These are phyloP conservation scores for Akanthomyces dipterigenus DNA, from an alignment of 2,329 filamentous ascomycete species.

Conservation along the genomic window DNA sequence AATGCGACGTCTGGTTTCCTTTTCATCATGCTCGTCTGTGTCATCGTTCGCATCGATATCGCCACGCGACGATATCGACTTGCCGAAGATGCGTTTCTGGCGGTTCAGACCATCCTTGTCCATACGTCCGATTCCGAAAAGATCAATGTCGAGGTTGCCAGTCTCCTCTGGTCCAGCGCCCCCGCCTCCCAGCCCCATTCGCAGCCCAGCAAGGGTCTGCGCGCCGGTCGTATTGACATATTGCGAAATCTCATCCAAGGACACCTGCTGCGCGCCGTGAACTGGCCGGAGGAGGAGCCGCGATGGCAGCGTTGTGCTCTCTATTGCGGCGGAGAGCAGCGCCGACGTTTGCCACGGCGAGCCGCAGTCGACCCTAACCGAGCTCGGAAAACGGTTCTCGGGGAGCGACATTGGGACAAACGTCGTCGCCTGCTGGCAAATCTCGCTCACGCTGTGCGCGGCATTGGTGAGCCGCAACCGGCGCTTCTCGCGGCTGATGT, in stretches of 20 bases:
- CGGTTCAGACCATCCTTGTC: conserved; percentile 5
- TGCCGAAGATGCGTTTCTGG: conserved; percentile 14
- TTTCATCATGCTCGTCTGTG: conserved; percentile 8
- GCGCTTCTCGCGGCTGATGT: conserved; percentile 44
- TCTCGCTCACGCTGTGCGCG: conserved; percentile 62
- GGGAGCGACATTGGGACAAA: conserved; percentile 68
- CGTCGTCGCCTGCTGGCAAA: conserved; percentile 66
- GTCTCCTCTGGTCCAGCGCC: conserved; percentile 23
- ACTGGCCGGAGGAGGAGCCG: conserved; percentile 46
- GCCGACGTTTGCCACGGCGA: conserved; percentile 79
- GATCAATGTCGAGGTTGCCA: conserved; percentile 24
- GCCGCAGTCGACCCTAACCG: conserved; percentile 51
- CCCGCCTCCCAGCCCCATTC: conserved; percentile 50
- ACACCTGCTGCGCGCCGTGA: conserved; percentile 33
- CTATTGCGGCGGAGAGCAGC: conserved; percentile 67
- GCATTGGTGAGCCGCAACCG: conserved; percentile 62
- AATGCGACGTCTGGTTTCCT: conserved; percentile 9
- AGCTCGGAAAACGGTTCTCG: conserved; percentile 47
- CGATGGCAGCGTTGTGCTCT: conserved; percentile 71
- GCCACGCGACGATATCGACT: conserved; percentile 9
- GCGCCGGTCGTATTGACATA: conserved; percentile 69
- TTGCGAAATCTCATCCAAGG: conserved; percentile 57
- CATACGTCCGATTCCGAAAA: conserved; percentile 20
- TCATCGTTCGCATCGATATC: conserved; percentile 3
- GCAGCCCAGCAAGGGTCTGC: conserved; percentile 69